Conservation (phyloP, 106 monocot genomes). For the Dioscorea dumetorum region DNA sequence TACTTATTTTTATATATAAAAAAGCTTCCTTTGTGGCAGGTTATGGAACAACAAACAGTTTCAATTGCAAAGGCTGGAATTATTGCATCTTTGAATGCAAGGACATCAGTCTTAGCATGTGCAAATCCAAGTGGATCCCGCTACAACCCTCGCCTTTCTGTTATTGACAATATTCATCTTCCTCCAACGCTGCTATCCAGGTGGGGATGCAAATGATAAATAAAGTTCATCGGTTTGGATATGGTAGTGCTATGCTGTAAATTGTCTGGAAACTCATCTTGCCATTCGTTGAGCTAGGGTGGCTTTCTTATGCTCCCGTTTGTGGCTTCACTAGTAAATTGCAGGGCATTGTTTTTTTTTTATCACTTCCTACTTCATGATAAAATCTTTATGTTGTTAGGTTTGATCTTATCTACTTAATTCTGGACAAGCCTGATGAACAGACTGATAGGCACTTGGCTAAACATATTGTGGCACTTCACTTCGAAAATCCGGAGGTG, state of each 20-base stretch:
- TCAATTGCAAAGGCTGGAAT: constrained; percentile 99
- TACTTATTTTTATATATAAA: no score
- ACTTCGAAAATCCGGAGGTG: constrained; percentile 90
- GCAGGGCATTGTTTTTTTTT: no score
- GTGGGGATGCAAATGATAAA: constrained; percentile 20
- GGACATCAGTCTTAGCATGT: constrained; percentile 93
- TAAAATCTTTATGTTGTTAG: constrained; percentile 24
- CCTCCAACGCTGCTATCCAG: constrained; percentile 95
- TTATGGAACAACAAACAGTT: constrained; percentile 99
- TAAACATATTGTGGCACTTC: constrained; percentile 92
- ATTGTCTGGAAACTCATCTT: no score
- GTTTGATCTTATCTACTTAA: constrained; percentile 96
- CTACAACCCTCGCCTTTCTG: constrained; percentile 96
- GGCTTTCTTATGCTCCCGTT: no score
- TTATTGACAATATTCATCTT: constrained; percentile 97
- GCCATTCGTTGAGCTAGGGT: no score
- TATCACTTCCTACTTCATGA: no score
- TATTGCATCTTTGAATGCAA: constrained; percentile 96
- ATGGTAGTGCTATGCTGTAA: no score
- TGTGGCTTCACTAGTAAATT: no score
- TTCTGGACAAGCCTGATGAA: constrained; percentile 95
- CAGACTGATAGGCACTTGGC: constrained; percentile 88
- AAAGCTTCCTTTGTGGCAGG: constrained; percentile 35
- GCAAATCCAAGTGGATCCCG: constrained; percentile 99
- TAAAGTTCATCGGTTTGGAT: no score